Evolutionary conservation across 2,329 filamentous ascomycete species (phyloP), one percentile per base, ranked within the genome.

Genomic region (Penicillium sp.): DNA sequence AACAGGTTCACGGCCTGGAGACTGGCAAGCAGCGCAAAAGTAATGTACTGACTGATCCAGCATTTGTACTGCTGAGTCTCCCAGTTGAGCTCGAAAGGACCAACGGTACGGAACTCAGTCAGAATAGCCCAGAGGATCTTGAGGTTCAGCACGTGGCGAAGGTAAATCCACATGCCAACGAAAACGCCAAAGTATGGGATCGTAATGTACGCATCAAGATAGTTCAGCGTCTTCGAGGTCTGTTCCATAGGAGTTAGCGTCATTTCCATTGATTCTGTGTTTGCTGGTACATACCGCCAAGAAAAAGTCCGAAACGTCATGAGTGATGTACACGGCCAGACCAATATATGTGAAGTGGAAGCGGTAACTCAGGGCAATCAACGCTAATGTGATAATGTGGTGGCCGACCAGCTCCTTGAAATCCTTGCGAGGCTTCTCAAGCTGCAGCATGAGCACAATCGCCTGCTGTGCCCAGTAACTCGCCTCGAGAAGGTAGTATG

Each of bases 321-420:
- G 91, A 10, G 93, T 96, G 60, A 95, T 91, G 76, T 96, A 98
- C 33, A 98, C 91, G 21, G 91, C 90, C 54, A 97, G 78, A 26
- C 93, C 93, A 73, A 98, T 96, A 77, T 96, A 93, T 21, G 92
- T 96, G 75, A 97, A 98, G 77, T 98, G 93, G 81, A 96, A 98
- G 59, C 91, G 87, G 78, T 97, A 98, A 79, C 90, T 95, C 70
- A 93, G 79, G 57, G 78, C 88, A 65, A 98, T 96, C 66, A 98
- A 83, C 21, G 87, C 80, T 58, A 98, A 79, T 21, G 91, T 96
- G 72, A 97, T 90, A 65, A 97, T 88, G 74, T 98, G 93, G 74
- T 98, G 93, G 53, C 88, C 86, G 50, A 96, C 90, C 53, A 97
- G 84, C 80, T 97, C 93, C 77, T 91, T 93, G 77, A 93, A 97